Percentiles rank a stretch among this genome's conserved stretches.
Conservation (phyloP, 2,329 filamentous ascomycete species). For the Pseudocercospora fijiensis region DNA sequence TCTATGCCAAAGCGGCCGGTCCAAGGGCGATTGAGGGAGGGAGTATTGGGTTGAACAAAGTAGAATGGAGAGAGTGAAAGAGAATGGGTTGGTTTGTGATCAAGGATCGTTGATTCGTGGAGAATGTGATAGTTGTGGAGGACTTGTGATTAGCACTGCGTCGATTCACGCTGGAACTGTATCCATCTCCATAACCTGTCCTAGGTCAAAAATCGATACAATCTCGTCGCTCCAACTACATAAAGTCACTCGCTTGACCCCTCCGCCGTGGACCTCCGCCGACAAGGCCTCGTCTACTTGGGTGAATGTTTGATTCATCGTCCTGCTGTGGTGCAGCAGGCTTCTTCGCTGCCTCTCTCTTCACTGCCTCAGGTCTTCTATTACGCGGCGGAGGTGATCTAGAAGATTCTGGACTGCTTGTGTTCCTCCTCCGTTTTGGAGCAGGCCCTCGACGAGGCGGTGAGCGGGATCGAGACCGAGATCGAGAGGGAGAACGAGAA, state of each 20-base stretch:
- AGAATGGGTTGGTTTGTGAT: no score
- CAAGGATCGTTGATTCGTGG: no score
- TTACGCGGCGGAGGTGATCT: constrained; percentile 29
- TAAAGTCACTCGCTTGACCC: constrained; percentile 32
- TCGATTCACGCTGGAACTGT: not conserved
- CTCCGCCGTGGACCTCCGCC: constrained; percentile 21
- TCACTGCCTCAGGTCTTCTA: constrained; percentile 1
- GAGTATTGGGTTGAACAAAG: no score
- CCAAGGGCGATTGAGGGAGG: no score
- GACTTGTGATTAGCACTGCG: no score
- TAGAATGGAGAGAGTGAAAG: no score
- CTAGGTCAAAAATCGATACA: not conserved
- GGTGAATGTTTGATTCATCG: constrained; percentile 40
- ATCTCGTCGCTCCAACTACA: constrained; percentile 15
- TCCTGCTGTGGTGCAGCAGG: constrained; percentile 22
- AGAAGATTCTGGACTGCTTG: constrained; percentile 33
- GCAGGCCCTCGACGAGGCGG: constrained; percentile 22
- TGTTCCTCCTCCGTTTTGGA: constrained; percentile 33
- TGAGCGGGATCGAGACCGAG: constrained; percentile 22
- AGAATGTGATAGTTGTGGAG: no score
- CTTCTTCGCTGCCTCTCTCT: constrained; percentile 6
- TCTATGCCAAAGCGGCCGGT: no score
- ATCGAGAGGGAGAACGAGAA: constrained; percentile 27
- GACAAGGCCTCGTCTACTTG: constrained; percentile 37
- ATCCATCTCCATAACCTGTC: not conserved